Conservation (phyloP, 2,329 filamentous ascomycete genomes). For the Aureobasidium uvarum region DNA sequence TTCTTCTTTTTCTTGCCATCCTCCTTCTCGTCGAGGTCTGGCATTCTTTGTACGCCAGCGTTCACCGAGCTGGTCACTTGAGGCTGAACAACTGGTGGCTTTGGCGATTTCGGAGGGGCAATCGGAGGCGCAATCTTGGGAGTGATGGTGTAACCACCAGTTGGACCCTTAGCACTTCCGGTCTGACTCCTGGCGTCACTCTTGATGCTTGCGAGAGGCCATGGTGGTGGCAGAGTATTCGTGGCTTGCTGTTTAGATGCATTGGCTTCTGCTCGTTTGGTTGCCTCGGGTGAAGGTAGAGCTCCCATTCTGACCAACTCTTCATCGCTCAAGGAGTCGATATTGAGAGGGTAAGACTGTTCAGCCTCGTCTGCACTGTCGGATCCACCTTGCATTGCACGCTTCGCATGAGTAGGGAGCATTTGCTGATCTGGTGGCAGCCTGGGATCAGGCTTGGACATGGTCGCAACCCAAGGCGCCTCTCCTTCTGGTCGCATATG, state of each 20-base stretch:
- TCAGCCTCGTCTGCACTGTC: conserved; percentile 90
- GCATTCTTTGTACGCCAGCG: conserved; percentile 52
- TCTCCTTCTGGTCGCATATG: conserved; percentile 81
- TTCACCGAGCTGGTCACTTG: conserved; percentile 8
- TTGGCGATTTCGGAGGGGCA: conserved; percentile 35
- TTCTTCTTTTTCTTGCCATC: conserved; percentile 57
- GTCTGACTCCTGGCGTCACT: conserved; percentile 33
- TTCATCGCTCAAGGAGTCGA: conserved; percentile 72
- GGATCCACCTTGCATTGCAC: conserved; percentile 93
- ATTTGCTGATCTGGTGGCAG: conserved; percentile 94
- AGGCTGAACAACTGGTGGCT: conserved; percentile 9
- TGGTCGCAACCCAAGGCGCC: conserved; percentile 89
- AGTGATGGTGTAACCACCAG: conserved; percentile 50
- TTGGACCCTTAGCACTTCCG: conserved; percentile 40
- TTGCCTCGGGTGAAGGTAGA: conserved; percentile 20
- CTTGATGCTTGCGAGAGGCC: conserved; percentile 35
- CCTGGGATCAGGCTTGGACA: conserved; percentile 93
- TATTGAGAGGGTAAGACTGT: conserved; percentile 82
- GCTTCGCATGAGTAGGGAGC: conserved; percentile 86
- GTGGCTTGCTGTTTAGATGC: background rate
- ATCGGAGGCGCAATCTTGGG: conserved; percentile 47
- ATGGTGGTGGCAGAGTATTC: conserved; percentile 22
- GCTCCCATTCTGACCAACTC: conserved; percentile 51
- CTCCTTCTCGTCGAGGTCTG: conserved; percentile 55
- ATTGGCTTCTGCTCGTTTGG: background rate